Conservation (phyloP, 139 green algal species). For the Chlamydomonas eustigma region DNA sequence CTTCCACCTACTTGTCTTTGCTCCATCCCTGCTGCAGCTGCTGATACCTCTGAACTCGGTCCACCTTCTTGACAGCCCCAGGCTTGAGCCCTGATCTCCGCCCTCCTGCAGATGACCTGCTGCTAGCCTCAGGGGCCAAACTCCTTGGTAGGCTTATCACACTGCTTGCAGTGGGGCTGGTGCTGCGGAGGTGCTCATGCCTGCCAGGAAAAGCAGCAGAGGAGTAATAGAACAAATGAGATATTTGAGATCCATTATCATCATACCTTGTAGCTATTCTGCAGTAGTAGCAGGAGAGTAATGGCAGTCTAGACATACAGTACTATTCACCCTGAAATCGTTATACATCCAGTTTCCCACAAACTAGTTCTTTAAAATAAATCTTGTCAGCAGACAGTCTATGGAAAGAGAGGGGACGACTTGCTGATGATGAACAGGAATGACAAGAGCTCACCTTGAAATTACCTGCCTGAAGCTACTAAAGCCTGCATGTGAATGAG, state of each 20-base stretch:
- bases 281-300: not conserved
- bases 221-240: not conserved
- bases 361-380: too few relatives aligned
- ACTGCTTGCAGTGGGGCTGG: slow-evolving; percentile 12
- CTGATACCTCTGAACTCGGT: slow-evolving; percentile 36
- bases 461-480: too few relatives aligned
- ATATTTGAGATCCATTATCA: not conserved
- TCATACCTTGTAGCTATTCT: not conserved
- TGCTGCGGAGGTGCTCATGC: slow-evolving; percentile 14
- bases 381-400: too few relatives aligned
- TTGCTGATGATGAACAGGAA: too few relatives aligned
- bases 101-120: not conserved
- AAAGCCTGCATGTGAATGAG: too few relatives aligned
- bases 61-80: slow-evolving; percentile 18
- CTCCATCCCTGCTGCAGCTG: slow-evolving; percentile 33
- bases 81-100: not conserved
- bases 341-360: too few relatives aligned
- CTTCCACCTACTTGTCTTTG: slow-evolving; percentile 31
- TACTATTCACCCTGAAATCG: too few relatives aligned
- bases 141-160: not conserved
- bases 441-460: too few relatives aligned
- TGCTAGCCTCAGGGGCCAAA: not conserved
- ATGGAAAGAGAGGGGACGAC: too few relatives aligned
- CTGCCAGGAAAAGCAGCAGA: slow-evolving; percentile 7
- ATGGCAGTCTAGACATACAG: too few relatives aligned